Base-by-base conservation (phyloP, 352 stramenopile genomes). In the Pythium utonaiense region DNA sequence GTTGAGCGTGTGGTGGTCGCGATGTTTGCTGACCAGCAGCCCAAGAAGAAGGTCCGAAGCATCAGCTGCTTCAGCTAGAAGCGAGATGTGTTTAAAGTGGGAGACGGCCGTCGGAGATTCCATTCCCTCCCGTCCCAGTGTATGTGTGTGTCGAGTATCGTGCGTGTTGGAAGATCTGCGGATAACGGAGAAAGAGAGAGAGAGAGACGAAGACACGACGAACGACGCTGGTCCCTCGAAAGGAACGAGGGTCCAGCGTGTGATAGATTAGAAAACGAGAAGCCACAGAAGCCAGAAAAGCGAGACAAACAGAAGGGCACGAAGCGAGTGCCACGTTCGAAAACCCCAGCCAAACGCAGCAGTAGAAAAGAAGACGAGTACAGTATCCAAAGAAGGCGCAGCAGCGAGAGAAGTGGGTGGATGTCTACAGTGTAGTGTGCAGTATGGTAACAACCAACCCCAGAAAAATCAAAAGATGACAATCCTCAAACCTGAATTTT, bases 31-130 rank as follows among this genome's bases (percentile, higher is more conserved):
- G 71, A 74, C 12, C 67, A 80, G 21, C 66, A 83, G 57, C 85
- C 80, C 10, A 91, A 91, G 77, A 90, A 89, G 63, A 95, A 93
- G 71, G 85, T 92, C 49, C 83, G 85, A 63, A 95, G 85, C 69
- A 93, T 95, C 53, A 95, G 85, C 63, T 91, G 80, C 69, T 91
- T 95, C 70, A 90, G 73, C 62, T 92, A 75, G 42, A 57, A 13
- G 3, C 16, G 48, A 40, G 53, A 19, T 47, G n/a, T 47, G 50
- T 56, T 19, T 28, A 42, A 28, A 56, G 40, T 47, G 22, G n/a
- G 40, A 7, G 40, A 27, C 14, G 40, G 12, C 12, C 14, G 40
- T 25, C 19, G 17, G n/a, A 9, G 7, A 9, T 19, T 47, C 14
- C 16, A 13, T 14, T 3, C 19, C 40, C n/a, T n/a, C n/a, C n/a